A percentile compares a stretch with the other conserved stretches of the same genome.
These are phyloP conservation scores for Ceratobasidium sp. DNA, from an alignment of 1,284 basidiomycete genomes.

Conservation along the genomic window DNA sequence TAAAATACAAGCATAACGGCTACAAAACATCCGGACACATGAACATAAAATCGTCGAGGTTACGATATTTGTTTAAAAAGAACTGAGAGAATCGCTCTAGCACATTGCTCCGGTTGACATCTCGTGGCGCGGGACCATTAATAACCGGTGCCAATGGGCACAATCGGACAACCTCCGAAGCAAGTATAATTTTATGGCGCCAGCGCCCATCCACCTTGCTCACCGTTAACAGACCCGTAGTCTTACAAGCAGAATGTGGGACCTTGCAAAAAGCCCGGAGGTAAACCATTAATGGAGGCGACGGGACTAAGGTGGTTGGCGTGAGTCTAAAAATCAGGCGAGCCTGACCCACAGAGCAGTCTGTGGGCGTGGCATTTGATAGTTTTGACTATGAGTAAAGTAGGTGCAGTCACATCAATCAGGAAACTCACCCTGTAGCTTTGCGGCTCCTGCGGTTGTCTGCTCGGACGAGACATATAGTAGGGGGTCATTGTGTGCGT, in stretches of 20 bases:
- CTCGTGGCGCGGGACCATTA: slow-evolving; percentile 9
- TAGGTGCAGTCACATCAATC: not conserved
- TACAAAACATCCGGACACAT: slow-evolving; percentile 55
- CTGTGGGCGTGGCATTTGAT: not conserved
- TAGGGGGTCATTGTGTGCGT: not conserved
- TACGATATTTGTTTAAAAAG: slow-evolving; percentile 38
- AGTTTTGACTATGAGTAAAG: not conserved
- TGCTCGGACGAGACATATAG: not conserved
- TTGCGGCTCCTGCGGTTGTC: not conserved
- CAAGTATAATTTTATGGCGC: not conserved
- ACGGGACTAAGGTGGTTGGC: slow-evolving; percentile 3
- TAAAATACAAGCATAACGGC: slow-evolving; percentile 60
- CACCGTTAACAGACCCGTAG: slow-evolving; percentile 2
- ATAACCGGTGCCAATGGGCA: slow-evolving; percentile 35
- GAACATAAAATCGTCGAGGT: slow-evolving; percentile 30
- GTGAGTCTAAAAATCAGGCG: slow-evolving; percentile 18
- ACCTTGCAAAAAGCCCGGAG: not conserved
- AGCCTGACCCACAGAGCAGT: slow-evolving; percentile 13
- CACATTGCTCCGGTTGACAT: not conserved
- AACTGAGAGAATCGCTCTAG: slow-evolving; percentile 9
- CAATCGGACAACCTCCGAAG: slow-evolving; percentile 25
- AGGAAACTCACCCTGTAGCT: slow-evolving; percentile 11
- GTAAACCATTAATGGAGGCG: slow-evolving; percentile 17
- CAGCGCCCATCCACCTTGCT: slow-evolving; percentile 4
- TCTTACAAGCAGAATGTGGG: slow-evolving; percentile 9